phyloP scores from a whole-genome alignment of 345 rosid genomes.

The Eucalyptus sideroxylon region DNA sequence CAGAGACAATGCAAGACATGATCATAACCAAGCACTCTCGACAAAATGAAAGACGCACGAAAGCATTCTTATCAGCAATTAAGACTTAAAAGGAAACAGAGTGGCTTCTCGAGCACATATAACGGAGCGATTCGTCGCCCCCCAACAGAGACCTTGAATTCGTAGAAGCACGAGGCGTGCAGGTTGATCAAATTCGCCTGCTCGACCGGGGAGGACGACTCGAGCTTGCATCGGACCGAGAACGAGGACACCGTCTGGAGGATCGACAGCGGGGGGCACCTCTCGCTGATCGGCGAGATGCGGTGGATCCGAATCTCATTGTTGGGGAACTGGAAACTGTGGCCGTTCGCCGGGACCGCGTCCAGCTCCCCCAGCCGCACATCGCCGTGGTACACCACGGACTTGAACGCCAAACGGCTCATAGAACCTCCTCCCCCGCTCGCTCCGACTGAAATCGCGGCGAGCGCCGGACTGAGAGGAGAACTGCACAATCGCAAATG shows the following conservation, averaged over 20 bases:
- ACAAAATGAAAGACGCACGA: background rate
- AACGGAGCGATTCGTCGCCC: conserved; percentile 18
- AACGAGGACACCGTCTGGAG: conserved; percentile 77
- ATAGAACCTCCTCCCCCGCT: conserved; percentile 4
- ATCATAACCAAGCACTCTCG: background rate
- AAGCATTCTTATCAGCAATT: background rate
- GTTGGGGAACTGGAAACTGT: conserved; percentile 69
- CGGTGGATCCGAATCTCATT: conserved; percentile 87
- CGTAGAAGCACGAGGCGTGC: conserved; percentile 85
- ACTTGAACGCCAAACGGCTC: conserved; percentile 81
- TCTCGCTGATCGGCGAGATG: conserved; percentile 57
- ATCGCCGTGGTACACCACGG: conserved; percentile 77
- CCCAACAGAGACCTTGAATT: conserved; percentile 45
- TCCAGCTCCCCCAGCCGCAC: conserved; percentile 75
- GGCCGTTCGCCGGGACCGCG: conserved; percentile 31
- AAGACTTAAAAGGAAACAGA: background rate
- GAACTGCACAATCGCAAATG: background rate
- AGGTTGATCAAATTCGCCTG: conserved; percentile 64
- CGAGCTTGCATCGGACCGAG: conserved; percentile 87
- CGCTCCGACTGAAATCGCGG: background rate
- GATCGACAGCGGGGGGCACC: conserved; percentile 90
- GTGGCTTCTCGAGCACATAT: background rate
- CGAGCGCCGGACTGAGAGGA: background rate
- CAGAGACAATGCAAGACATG: background rate
- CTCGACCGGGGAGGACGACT: conserved; percentile 50